Evolutionary conservation across 768 basidiomycete species (phyloP), one percentile per base, ranked within the genome.

Genomic region (Obba rivulosa): DNA sequence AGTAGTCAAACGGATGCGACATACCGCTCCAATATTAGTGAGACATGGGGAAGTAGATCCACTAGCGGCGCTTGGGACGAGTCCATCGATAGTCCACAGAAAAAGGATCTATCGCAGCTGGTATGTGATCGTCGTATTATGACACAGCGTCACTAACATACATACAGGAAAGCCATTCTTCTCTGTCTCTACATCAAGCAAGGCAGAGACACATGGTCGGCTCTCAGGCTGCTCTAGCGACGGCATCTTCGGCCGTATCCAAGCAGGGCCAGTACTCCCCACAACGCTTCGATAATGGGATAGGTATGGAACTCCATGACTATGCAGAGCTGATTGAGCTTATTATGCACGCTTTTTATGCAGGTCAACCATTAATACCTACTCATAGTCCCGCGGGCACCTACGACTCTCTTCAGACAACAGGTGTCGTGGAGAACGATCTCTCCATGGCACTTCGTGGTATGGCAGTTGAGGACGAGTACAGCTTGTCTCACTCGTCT

Each of bases 51-150:
- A 17, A 65, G 77, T 3, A 70, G 81, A 40, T 66, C 78, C 22
- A 64, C 73, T 14, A 77, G 75, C 52, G 79, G 74, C 24, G 69
- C 75, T 18, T 85, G 83, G 82, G 84, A 81, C 48, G 83, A 83
- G 49, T 53, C 69, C 43, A 68, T 57, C 44, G 74, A 64, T 48
- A 75, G 68, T 49, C 74, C 77, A 14, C 67, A 74, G 56, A 76
- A 72, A 61, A 76, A 74, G 54, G 79, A 79, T 42, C 70, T 73
- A 40, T 64, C 69, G 39, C 68, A 75, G 53, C 47, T 78, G 66
- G 81, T 79, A 36, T 60, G 73, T 69, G 16, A 11, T 37, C 10
- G 11, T 44, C 8, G 36, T n/a, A n/a, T n/a, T n/a, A n/a, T n/a
- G n/a, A n/a, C n/a, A n/a, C n/a, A n/a, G n/a, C n/a, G n/a, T n/a